Conservation (phyloP, 2,329 filamentous ascomycete species). For the Fusarium coffeatum region DNA sequence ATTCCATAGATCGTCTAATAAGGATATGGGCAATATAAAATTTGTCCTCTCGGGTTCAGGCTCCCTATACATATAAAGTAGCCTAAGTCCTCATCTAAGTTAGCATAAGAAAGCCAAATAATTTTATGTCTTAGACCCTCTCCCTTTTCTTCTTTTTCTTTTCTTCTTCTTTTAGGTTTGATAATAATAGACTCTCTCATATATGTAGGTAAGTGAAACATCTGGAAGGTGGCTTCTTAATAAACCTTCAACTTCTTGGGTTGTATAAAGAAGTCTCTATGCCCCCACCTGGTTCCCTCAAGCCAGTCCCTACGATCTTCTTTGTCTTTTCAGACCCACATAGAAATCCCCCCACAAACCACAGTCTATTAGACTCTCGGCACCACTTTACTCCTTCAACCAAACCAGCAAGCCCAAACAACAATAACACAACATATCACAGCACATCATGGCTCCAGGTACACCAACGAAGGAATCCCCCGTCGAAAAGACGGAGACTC, state of each 20-base stretch:
- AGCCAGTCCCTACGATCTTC: background rate
- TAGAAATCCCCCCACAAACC: background rate
- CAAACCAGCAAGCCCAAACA: background rate
- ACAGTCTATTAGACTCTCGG: background rate
- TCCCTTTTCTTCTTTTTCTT: background rate
- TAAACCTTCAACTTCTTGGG: background rate
- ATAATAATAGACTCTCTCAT: background rate
- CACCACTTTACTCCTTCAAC: background rate
- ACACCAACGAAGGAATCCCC: slow-evolving; percentile 12
- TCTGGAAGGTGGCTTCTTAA: background rate
- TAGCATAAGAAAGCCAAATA: background rate
- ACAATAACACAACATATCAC: background rate
- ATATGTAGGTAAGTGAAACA: background rate
- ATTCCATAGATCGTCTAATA: background rate
- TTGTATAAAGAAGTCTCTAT: background rate
- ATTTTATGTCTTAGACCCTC: background rate
- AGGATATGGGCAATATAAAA: background rate
- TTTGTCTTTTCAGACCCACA: background rate
- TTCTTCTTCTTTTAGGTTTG: background rate
- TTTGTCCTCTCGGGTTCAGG: background rate
- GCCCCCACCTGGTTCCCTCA: background rate
- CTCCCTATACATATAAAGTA: background rate
- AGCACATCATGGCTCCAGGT: slow-evolving; percentile 43
- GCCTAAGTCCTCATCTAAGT: background rate
- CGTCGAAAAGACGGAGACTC: slow-evolving; percentile 33